These are phyloP conservation scores for Cordia subcordata DNA, from an alignment of 257 asterid species.

Conservation along the genomic window DNA sequence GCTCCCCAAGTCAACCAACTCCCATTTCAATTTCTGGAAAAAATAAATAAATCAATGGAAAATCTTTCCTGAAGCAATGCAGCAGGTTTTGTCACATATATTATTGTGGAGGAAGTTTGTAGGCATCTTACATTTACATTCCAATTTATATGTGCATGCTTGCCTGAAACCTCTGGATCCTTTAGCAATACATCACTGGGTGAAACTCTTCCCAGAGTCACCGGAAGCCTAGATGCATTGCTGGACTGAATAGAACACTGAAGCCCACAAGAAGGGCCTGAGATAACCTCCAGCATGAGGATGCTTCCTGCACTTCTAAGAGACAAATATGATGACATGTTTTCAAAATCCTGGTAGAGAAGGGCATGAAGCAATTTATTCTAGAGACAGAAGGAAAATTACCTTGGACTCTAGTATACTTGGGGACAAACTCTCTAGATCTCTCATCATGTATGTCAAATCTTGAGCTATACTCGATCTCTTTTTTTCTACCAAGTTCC, in stretches of 20 bases:
- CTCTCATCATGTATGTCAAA: conserved; percentile 19
- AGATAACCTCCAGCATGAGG: conserved; percentile 81
- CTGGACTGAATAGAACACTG: conserved; percentile 56
- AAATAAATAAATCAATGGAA: conserved; percentile 11
- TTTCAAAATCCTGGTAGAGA: conserved; percentile 34
- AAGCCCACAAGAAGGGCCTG: conserved; percentile 84
- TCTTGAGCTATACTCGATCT: conserved; percentile 14
- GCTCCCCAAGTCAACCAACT: conserved; percentile 98
- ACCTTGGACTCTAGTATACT: conserved; percentile 52
- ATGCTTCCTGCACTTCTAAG: conserved; percentile 95
- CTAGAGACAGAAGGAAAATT: conserved; percentile 36
- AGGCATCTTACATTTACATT: conserved; percentile 54
- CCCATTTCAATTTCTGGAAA: conserved; percentile 84
- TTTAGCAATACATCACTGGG: conserved; percentile 68
- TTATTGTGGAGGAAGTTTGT: conserved; percentile 6
- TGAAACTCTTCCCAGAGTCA: conserved; percentile 85
- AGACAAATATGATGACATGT: conserved; percentile 60
- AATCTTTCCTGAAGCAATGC: conserved; percentile 15
- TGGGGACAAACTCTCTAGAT: conserved; percentile 26
- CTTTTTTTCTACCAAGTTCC: conserved; percentile 23
- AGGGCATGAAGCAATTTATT: conserved; percentile 12
- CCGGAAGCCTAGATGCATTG: conserved; percentile 60
- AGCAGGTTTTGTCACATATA: conserved; percentile 14
- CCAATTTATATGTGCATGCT: conserved; percentile 94
- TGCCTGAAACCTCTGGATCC: conserved; percentile 96